Percentiles rank a stretch among this genome's conserved stretches.
Conservation (phyloP, 805 yeast species). For the Wickerhamiella nectarea region DNA sequence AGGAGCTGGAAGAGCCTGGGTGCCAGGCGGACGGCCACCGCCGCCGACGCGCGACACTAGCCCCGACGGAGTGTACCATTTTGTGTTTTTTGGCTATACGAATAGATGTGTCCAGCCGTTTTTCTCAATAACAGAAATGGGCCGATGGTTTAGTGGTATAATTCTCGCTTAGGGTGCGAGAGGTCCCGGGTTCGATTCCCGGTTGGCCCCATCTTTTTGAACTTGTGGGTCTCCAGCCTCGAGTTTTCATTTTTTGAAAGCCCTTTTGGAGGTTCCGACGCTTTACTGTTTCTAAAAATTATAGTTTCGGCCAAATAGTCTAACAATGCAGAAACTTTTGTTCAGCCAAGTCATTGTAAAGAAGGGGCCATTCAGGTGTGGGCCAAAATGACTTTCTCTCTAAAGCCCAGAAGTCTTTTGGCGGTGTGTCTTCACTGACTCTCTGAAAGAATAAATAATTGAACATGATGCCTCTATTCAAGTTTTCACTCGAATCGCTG, state of each 20-base stretch:
- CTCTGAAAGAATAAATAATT: slow-evolving; percentile 16
- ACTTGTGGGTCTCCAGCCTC: neutral
- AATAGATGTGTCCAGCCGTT: too few species aligned
- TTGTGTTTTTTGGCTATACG: too few species aligned
- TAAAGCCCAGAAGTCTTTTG: slow-evolving; percentile 7
- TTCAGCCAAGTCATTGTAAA: neutral
- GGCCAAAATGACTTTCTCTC: slow-evolving; percentile 6
- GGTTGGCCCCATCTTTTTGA: slow-evolving; percentile 10
- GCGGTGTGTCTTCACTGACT: neutral
- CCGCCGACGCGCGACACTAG: too few species aligned
- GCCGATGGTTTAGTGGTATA: slow-evolving; percentile 14
- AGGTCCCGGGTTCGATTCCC: slow-evolving; percentile 14
- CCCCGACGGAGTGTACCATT: too few species aligned
- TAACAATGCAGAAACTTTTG: neutral
- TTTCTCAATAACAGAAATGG: too few species aligned
- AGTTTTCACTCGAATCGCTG: slow-evolving; percentile 20
- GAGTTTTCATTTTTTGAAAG: too few species aligned
- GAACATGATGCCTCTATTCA: slow-evolving; percentile 9
- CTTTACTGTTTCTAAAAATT: neutral
- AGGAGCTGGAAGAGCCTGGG: too few species aligned
- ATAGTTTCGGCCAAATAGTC: neutral
- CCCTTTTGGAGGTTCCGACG: neutral
- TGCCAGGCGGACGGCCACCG: too few species aligned
- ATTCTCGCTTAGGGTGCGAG: slow-evolving; percentile 14
- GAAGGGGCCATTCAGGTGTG: slow-evolving; percentile 6